These are phyloP conservation scores for Pichia sp. DNA, from an alignment of 1,139 yeast species.

Conservation along the genomic window DNA sequence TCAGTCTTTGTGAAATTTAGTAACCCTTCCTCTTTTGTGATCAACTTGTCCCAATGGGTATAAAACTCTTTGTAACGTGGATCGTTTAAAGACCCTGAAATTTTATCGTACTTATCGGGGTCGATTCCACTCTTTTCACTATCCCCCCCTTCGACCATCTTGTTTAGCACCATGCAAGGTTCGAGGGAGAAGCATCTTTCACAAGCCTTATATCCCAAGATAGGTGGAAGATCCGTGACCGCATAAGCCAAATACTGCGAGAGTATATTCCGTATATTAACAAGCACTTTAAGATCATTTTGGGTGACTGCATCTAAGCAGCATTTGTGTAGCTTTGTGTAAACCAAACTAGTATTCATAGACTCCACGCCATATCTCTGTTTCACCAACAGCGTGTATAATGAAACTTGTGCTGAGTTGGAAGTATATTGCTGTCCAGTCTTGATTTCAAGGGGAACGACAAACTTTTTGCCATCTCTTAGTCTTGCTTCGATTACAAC, in stretches of 20 bases:
- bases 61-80: constrained; percentile 45
- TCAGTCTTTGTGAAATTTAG: constrained; percentile 49
- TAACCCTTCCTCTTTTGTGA: constrained; percentile 70
- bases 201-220: constrained; percentile 52
- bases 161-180: constrained; percentile 66
- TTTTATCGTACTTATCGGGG: constrained; percentile 35
- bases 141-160: constrained; percentile 50
- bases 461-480: constrained; percentile 36
- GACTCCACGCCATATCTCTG: constrained; percentile 73
- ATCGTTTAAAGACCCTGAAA: constrained; percentile 46
- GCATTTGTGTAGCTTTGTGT: constrained; percentile 53
- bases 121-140: constrained; percentile 40
- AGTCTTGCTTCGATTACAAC: constrained; percentile 64
- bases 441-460: constrained; percentile 83
- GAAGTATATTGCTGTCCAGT: constrained; percentile 65
- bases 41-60: constrained; percentile 62
- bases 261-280: constrained; percentile 64
- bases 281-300: constrained; percentile 52
- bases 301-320: constrained; percentile 37
- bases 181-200: constrained; percentile 55
- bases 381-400: constrained; percentile 73
- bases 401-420: constrained; percentile 82
- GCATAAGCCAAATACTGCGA: constrained; percentile 53
- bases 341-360: constrained; percentile 61
- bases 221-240: constrained; percentile 48